Base-by-base conservation (phyloP, 805 yeast species). In the Yarrowia osloensis region DNA sequence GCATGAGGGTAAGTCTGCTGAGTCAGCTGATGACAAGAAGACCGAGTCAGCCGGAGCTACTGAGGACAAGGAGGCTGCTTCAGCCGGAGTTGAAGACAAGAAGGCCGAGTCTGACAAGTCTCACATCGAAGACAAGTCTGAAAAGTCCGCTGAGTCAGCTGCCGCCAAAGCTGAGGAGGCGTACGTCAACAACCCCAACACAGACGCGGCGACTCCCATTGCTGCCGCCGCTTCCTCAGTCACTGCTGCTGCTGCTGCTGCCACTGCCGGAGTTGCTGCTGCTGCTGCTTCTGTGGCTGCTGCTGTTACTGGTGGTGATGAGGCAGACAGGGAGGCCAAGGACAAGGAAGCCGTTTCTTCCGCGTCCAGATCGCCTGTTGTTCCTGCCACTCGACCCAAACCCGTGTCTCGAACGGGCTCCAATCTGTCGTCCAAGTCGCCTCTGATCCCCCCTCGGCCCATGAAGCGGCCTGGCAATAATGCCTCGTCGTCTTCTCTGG, bases 371-470 rank as follows among this genome's bases (percentile, higher is more conserved):
- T 49, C 55, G 2, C 61, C 61, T 13, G 6, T 24, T 2, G 24
- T 54, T 17, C 61, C 61, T 8, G 33, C n/a, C n/a, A n/a, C 44
- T 17, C 29, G 61, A 24, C 61, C 61, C 33, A 33, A 33, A 50
- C 57, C 57, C 11, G 42, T 52, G 31, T 54, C 61, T 11, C 44
- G 61, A 35, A 24, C 61, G 5, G 61, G 61, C 5, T 54, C 61
- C 22, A 37, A 24, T 2, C 26, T 54, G 5, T 54, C 61, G 11
- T 1, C 22, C 2, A 54, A 54, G 22, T 54, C 61, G 6, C 61
- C 61, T 5, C 29, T 54, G 4, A 54, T 54, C 12, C 61, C 61
- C 5, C 61, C 61, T 54, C 61, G 61, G 3, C 61, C 61, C 13
- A 54, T 54, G 61, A 35, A 37, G 5, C 21, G 61, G 4, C 61